Conservation (phyloP, 768 basidiomycete genomes). For the Lepiota brunneoincarnata region DNA sequence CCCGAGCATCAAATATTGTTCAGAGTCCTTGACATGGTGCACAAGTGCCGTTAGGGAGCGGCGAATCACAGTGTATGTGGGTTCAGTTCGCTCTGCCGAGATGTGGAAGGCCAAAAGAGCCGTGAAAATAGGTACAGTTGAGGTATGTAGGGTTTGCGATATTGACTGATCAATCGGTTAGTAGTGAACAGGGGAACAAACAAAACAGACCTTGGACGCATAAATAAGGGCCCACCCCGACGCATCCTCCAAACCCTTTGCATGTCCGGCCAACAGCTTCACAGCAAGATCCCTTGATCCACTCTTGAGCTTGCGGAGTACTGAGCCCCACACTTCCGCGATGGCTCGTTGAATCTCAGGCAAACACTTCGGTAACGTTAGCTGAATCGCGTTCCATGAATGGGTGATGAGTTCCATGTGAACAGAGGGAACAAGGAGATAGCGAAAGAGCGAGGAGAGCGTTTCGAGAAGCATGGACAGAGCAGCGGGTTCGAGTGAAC, state of each 20-base stretch:
- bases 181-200: conserved; percentile 5
- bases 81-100: conserved; percentile 31
- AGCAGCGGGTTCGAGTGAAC: conserved; percentile 55
- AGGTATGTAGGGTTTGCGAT: conserved; percentile 78
- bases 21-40: conserved; percentile 75
- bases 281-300: conserved; percentile 57
- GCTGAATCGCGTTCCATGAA: conserved; percentile 57
- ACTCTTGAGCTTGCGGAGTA: conserved; percentile 69
- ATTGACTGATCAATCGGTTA: conserved; percentile 52
- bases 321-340: conserved; percentile 85
- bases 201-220: conserved; percentile 66
- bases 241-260: conserved; percentile 55
- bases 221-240: conserved; percentile 74
- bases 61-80: conserved; percentile 56
- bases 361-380: conserved; percentile 54
- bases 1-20: conserved; percentile 57
- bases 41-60: conserved; percentile 76
- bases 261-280: conserved; percentile 46
- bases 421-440: conserved; percentile 66
- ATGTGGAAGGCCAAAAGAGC: conserved; percentile 60
- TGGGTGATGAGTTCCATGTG: conserved; percentile 49
- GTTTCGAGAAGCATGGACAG: conserved; percentile 67
- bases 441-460: conserved; percentile 67
- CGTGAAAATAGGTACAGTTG: conserved; percentile 58
- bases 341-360: conserved; percentile 74